These are phyloP conservation scores for Papiliotrema fonsecae DNA, from an alignment of 1,284 basidiomycete species.

Conservation along the genomic window DNA sequence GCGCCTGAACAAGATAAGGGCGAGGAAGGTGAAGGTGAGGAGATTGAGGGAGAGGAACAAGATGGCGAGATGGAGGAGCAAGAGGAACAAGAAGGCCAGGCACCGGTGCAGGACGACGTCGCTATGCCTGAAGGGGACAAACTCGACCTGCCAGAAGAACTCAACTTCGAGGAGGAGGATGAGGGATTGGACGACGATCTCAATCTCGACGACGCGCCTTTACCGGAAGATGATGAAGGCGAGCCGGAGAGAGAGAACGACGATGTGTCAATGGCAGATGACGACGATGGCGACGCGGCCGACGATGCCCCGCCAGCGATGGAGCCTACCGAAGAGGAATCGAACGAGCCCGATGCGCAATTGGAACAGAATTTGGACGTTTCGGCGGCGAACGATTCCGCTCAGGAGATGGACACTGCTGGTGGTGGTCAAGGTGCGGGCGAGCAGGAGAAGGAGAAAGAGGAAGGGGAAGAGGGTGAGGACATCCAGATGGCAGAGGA, in stretches of 20 bases:
- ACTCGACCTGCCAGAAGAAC: conserved; percentile 74
- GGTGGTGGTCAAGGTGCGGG: conserved; percentile 36
- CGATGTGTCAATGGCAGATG: conserved; percentile 28
- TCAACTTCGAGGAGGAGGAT: conserved; percentile 54
- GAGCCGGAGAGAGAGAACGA: conserved; percentile 34
- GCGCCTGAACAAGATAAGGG: conserved; percentile 48
- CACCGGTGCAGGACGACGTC: conserved; percentile 50
- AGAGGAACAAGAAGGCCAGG: conserved; percentile 51
- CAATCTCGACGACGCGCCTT: conserved; percentile 15
- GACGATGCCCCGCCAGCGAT: conserved; percentile 39
- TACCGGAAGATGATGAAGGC: conserved; percentile 43
- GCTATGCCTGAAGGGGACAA: conserved; percentile 70
- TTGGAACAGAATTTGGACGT: conserved; percentile 38
- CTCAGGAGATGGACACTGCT: conserved; percentile 34
- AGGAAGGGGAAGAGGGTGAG: conserved; percentile 24
- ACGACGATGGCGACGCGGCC: conserved; percentile 37
- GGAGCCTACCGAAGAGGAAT: conserved; percentile 42
- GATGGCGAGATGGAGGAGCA: conserved; percentile 47
- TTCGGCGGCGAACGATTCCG: conserved; percentile 33
- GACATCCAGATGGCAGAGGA: conserved; percentile 36
- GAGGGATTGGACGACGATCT: conserved; percentile 23
- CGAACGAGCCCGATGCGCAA: conserved; percentile 29
- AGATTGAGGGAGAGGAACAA: conserved; percentile 28
- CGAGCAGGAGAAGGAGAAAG: conserved; percentile 32
- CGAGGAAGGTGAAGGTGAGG: conserved; percentile 29